These are phyloP conservation scores for Pulveroboletus sp. DNA, from an alignment of 1,284 basidiomycete genomes.

Conservation along the genomic window DNA sequence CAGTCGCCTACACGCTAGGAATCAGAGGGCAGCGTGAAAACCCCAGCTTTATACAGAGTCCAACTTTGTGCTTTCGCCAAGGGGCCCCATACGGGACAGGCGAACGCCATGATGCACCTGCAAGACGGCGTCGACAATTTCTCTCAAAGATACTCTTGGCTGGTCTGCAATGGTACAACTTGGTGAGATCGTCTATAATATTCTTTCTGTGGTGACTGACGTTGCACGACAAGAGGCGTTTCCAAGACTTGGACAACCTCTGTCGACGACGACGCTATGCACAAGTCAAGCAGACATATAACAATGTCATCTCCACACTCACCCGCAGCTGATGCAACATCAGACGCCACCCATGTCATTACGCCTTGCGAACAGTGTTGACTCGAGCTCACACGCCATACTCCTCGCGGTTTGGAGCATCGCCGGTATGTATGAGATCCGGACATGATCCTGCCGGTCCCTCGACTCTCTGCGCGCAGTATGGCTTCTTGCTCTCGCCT, in stretches of 20 bases:
- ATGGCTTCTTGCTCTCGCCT: conserved; percentile 40
- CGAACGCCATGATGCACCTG: too few species aligned
- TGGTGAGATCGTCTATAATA: too few species aligned
- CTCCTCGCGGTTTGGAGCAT: neutral
- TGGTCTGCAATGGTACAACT: too few species aligned
- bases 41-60: conserved; percentile 44
- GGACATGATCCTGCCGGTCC: conserved; percentile 54
- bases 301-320: neutral
- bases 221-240: too few species aligned
- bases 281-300: neutral
- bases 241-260: too few species aligned
- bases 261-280: neutral
- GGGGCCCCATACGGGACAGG: conserved; percentile 46
- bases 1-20: neutral
- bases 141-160: too few species aligned
- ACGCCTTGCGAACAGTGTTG: neutral
- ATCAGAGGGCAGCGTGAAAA: neutral
- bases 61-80: conserved; percentile 41
- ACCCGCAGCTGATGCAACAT: neutral
- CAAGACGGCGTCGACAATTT: too few species aligned
- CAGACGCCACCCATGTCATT: neutral
- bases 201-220: too few species aligned
- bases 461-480: conserved; percentile 8
- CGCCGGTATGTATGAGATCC: conserved; percentile 53
- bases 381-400: neutral